Evolutionary conservation across 139 green algal genomes (phyloP).

Genomic region (Asterochloris sp.): DNA sequence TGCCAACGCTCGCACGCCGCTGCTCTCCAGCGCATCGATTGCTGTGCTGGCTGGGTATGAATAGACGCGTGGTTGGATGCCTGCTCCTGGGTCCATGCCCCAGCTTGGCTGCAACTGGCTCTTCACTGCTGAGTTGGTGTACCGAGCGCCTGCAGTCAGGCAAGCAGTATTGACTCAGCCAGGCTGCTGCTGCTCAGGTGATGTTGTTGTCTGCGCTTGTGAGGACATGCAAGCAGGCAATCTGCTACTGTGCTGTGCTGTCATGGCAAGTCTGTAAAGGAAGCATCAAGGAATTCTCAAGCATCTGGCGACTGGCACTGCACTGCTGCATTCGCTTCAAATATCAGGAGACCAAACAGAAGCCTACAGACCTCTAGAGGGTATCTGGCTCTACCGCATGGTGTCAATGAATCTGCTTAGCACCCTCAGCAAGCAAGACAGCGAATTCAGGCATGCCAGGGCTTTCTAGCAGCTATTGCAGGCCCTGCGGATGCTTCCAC

Average conservation of each 20-base stretch:
- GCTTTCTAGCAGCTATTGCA: background rate
- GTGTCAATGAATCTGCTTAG: too few relatives aligned
- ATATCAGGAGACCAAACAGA: too few relatives aligned
- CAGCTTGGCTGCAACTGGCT: background rate
- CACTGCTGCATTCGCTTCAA: too few relatives aligned
- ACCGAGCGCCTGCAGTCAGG: background rate
- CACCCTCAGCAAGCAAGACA: too few relatives aligned
- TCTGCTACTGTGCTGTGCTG: background rate
- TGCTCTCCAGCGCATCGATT: slow-evolving; percentile 7
- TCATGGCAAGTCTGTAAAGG: background rate
- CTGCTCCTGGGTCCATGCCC: background rate
- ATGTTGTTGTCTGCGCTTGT: background rate
- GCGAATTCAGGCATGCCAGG: too few relatives aligned
- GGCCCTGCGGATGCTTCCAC: background rate
- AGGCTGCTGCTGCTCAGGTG: background rate
- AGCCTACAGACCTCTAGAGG: too few relatives aligned
- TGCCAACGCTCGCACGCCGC: background rate
- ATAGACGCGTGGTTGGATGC: slow-evolving; percentile 6
- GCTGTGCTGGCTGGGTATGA: background rate
- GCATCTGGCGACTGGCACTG: background rate
- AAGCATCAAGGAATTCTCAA: background rate
- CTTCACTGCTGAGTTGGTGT: slow-evolving; percentile 1
- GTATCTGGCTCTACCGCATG: too few relatives aligned
- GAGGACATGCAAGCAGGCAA: background rate
- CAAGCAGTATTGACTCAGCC: background rate